These are phyloP conservation scores for Xylaria acuta DNA, from an alignment of 495 filamentous ascomycete species.

Conservation along the genomic window DNA sequence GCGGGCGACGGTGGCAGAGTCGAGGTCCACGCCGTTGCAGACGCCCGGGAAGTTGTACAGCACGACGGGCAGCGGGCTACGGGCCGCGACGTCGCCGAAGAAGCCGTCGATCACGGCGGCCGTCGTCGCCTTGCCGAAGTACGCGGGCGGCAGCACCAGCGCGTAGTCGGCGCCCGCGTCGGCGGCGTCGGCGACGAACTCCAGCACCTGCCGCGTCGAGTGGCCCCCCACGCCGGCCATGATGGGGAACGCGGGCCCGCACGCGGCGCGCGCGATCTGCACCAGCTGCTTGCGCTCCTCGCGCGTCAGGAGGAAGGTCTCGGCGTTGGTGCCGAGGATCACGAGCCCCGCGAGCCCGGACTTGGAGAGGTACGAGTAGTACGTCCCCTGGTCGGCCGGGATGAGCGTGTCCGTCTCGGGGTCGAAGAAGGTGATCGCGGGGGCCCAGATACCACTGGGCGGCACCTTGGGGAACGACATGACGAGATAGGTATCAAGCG, in stretches of 20 bases:
- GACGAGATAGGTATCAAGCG: not conserved
- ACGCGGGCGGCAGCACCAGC: constrained; percentile 67
- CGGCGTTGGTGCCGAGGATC: constrained; percentile 69
- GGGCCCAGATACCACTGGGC: constrained; percentile 51
- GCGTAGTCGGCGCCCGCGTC: constrained; percentile 64
- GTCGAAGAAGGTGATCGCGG: constrained; percentile 61
- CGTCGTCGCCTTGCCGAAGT: constrained; percentile 68
- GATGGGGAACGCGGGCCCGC: constrained; percentile 59
- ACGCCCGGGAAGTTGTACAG: constrained; percentile 77
- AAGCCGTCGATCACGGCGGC: constrained; percentile 64
- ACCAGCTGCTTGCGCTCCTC: constrained; percentile 63
- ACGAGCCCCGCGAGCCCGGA: constrained; percentile 64
- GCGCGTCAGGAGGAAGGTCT: constrained; percentile 68
- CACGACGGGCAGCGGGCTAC: constrained; percentile 62
- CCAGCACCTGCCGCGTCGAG: constrained; percentile 67
- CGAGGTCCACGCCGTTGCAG: constrained; percentile 73
- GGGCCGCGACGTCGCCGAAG: constrained; percentile 62
- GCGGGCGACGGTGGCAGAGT: constrained; percentile 63
- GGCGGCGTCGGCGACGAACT: constrained; percentile 63
- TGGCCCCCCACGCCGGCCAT: constrained; percentile 71
- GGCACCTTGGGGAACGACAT: constrained; percentile 45
- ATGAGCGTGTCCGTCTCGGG: constrained; percentile 59
- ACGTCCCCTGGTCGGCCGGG: constrained; percentile 54
- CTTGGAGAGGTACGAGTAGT: constrained; percentile 62
- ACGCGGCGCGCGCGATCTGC: constrained; percentile 56